Evolutionary conservation across 148 eudicot genomes (phyloP).

Genomic region (Fagopyrum tataricum): DNA sequence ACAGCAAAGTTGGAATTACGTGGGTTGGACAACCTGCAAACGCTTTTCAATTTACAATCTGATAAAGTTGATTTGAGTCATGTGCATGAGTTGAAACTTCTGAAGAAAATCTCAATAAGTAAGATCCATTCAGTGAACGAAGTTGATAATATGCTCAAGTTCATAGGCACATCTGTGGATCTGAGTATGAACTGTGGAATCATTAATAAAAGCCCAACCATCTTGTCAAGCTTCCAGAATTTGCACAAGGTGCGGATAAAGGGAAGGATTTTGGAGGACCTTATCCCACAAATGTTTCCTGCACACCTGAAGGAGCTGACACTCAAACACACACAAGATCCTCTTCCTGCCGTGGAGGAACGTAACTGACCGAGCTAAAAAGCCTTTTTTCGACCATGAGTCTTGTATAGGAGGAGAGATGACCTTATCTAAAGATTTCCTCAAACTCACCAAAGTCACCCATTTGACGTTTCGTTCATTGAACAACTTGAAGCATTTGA

Average conservation of each 20-base stretch:
- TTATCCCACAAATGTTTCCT: not conserved
- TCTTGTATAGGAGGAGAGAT: not conserved
- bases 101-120: constrained; percentile 11
- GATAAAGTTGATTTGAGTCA: not conserved
- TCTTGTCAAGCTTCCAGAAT: constrained; percentile 16
- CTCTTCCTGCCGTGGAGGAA: not conserved
- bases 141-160: not conserved
- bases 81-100: constrained; percentile 16
- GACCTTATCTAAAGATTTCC: not conserved
- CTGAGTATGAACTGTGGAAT: not conserved
- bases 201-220: constrained; percentile 8
- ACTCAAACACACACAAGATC: constrained; percentile 5
- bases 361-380: not conserved
- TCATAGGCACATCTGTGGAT: not conserved
- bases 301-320: not conserved
- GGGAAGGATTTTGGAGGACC: constrained; percentile 15
- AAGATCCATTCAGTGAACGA: not conserved
- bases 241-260: constrained; percentile 23
- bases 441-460: not conserved
- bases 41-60: constrained; percentile 23
- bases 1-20: not conserved
- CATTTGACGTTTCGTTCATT: not conserved
- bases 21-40: constrained; percentile 17
- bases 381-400: not conserved
- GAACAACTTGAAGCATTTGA: not conserved